These are phyloP conservation scores for Neocallimastix lanati DNA, from an alignment of 192 early-diverging fungal genomes.

Conservation along the genomic window DNA sequence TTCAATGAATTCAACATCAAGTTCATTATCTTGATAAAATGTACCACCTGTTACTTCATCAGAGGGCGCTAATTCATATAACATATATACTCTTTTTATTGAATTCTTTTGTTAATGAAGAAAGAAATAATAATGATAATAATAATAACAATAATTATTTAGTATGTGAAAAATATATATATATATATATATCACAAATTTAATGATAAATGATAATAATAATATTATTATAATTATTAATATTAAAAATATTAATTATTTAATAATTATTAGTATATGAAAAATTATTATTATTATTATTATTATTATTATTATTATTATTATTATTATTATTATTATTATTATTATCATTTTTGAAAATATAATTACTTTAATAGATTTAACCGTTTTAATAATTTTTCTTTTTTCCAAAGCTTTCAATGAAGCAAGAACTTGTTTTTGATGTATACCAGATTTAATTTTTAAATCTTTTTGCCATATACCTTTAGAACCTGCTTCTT, in stretches of 20 bases:
- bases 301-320: too few species aligned
- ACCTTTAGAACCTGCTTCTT: slow-evolving; percentile 60
- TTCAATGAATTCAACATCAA: slow-evolving; percentile 82
- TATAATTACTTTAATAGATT: slow-evolving; percentile 70
- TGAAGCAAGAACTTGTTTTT: slow-evolving; percentile 50
- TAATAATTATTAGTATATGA: too few species aligned
- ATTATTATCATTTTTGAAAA: too few species aligned
- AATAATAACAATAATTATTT: too few species aligned
- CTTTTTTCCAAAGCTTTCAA: slow-evolving; percentile 66
- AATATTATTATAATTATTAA: too few species aligned
- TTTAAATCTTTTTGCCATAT: slow-evolving; percentile 70
- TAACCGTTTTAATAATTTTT: slow-evolving; percentile 65
- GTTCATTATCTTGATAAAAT: slow-evolving; percentile 82
- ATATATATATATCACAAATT: too few species aligned
- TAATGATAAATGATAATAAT: too few species aligned
- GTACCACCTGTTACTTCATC: slow-evolving; percentile 77
- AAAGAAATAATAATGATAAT: too few species aligned
- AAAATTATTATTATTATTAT: too few species aligned
- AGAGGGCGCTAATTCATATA: slow-evolving; percentile 61
- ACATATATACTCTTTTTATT: slow-evolving; percentile 78
- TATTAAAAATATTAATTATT: too few species aligned
- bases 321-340: too few species aligned
- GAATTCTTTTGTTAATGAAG: too few species aligned
- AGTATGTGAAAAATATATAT: background rate
- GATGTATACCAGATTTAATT: slow-evolving; percentile 56